Percentiles rank a stretch among this genome's conserved stretches.
Conservation (phyloP, 2,329 filamentous ascomycete genomes). For the Trichoderma simmonsii region DNA sequence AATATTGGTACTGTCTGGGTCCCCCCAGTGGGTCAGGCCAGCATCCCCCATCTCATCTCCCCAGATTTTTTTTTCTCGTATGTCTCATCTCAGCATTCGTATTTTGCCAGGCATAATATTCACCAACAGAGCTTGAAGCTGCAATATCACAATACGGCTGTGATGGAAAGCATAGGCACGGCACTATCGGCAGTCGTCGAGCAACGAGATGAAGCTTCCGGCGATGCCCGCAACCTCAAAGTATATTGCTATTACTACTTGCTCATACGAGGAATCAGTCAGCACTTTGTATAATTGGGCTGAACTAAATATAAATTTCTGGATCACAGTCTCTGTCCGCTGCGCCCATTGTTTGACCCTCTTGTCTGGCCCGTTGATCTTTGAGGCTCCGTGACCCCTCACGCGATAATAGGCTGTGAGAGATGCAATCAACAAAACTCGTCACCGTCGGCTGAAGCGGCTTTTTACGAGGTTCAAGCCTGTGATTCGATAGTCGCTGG, state of each 20-base stretch:
- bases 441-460: background rate
- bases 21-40: background rate
- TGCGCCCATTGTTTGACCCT: background rate
- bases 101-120: background rate
- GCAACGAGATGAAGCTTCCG: background rate
- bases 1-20: conserved; percentile 1
- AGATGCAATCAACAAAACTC: background rate
- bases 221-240: background rate
- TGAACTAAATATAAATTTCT: background rate
- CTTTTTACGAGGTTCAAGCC: too few relatives aligned
- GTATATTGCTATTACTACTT: background rate
- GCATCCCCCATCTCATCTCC: background rate
- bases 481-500: background rate
- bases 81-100: conserved; percentile 15
- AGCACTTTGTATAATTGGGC: background rate
- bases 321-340: background rate
- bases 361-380: background rate
- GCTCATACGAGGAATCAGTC: background rate
- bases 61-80: conserved; percentile 10
- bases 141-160: background rate
- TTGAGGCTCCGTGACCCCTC: background rate
- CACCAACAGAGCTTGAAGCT: background rate
- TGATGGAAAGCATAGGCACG: background rate
- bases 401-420: background rate
- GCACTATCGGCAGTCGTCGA: background rate